Conservation (phyloP, 1,284 basidiomycete genomes). For the Stereum hirsutum region DNA sequence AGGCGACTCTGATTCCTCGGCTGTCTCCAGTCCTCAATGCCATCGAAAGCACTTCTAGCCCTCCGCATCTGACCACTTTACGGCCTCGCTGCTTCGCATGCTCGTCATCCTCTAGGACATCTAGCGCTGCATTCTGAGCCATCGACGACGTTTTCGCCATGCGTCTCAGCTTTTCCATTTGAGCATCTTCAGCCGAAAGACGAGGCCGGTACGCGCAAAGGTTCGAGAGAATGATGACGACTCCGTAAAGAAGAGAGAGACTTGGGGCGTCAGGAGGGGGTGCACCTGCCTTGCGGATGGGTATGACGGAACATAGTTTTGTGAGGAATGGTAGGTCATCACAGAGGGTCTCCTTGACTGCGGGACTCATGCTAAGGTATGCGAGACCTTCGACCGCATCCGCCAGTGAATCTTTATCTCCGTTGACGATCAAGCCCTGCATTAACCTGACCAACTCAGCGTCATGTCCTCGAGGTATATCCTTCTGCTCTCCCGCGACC, state of each 20-base stretch:
- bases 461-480: conserved; percentile 24
- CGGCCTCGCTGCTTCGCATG: conserved; percentile 54
- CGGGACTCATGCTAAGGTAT: conserved; percentile 63
- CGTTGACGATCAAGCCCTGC: conserved; percentile 42
- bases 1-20: conserved; percentile 37
- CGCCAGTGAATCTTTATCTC: conserved; percentile 31
- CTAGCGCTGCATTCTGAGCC: conserved; percentile 15
- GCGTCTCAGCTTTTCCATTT: conserved; percentile 66
- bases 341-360: conserved; percentile 58
- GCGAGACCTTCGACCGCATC: conserved; percentile 80
- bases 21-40: conserved; percentile 50
- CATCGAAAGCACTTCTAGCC: conserved; percentile 51
- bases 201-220: conserved; percentile 61
- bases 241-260: conserved; percentile 62
- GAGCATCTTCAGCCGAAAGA: conserved; percentile 70
- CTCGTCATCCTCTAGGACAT: conserved; percentile 47
- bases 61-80: conserved; percentile 50
- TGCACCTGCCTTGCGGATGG: conserved; percentile 32
- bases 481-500: conserved; percentile 21
- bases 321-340: conserved; percentile 47
- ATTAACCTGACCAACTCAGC: conserved; percentile 46
- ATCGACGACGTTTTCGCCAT: conserved; percentile 52
- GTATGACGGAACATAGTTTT: conserved; percentile 50
- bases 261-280: conserved; percentile 22
- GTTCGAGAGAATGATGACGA: conserved; percentile 69